Evolutionary conservation across 148 eudicot species (phyloP).

Genomic region (Gaultheria prostrata): DNA sequence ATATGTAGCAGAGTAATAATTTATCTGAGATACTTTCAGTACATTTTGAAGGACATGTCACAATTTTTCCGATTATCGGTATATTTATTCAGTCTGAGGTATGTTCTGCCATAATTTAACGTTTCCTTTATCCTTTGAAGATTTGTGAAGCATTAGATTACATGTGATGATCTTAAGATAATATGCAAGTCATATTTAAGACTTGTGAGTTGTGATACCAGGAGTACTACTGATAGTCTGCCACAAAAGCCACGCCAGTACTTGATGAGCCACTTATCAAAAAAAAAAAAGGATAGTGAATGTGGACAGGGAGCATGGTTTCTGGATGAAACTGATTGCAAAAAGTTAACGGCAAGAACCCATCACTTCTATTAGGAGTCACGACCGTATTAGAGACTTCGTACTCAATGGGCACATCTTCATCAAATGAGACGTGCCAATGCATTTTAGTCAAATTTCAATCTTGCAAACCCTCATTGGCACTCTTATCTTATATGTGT

Average conservation of each 20-base stretch:
- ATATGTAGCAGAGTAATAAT: background rate
- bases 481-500: background rate
- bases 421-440: background rate
- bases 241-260: background rate
- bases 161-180: background rate
- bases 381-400: background rate
- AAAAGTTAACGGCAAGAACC: background rate
- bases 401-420: background rate
- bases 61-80: background rate
- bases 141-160: background rate
- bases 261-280: background rate
- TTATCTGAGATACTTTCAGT: background rate
- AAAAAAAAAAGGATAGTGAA: background rate
- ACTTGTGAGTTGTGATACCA: background rate
- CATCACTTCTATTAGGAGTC: background rate
- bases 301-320: conserved; percentile 5
- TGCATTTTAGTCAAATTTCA: background rate
- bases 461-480: background rate
- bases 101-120: background rate
- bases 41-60: background rate
- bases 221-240: background rate
- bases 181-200: background rate
- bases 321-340: background rate
- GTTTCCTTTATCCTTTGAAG: background rate
- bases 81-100: background rate